Base-by-base conservation (phyloP, 352 stramenopile genomes). In the Pythium sukuiense region DNA sequence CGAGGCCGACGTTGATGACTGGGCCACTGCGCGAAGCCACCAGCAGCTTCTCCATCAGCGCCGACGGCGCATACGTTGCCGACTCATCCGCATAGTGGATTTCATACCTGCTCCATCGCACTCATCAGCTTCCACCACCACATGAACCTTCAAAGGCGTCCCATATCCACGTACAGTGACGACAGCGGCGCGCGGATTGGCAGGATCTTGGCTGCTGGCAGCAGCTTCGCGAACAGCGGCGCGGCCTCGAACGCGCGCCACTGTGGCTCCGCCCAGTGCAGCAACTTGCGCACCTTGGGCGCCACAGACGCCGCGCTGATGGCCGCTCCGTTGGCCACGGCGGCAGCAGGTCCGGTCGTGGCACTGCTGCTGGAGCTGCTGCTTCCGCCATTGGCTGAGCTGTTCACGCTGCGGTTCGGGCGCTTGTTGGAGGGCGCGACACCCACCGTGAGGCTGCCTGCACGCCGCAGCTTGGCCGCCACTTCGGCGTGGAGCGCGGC, bases 11-110 rank as follows among this genome's bases (percentile, higher is more conserved):
- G 48, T 88, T 91, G 59, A 88, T 71, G 24, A 91, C 76, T 9
- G 80, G 75, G 26, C 83, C 85, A 1, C 73, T 79, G 24, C 80
- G 76, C 41, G 82, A 77, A 59, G 83, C 69, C 11, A 80, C 70
- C 56, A 96, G 88, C 33, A 95, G 79, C 43, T 87, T 88, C 61
- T 96, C 87, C 85, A 96, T 94, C 27, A 96, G 61, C 14, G 73
- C 71, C 1, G 85, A 92, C 2, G 87, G 87, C 41, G 85, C 70
- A 49, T 88, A 85, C 64, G 73, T 84, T 39, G 76, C 80, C 6
- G 54, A 59, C 33, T 84, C 77, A 45, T 74, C 65, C 11, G 76
- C 76, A 53, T 88, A 92, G 50, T 96, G 83, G 65, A 94, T 89
- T 72, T 96, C 87, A 41, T 95, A 95, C 56, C 85, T 93, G 60